Percentiles rank a stretch among this genome's conserved stretches.
These are phyloP conservation scores for Nepenthes alata DNA, from an alignment of 179 eudicot species.

Conservation along the genomic window DNA sequence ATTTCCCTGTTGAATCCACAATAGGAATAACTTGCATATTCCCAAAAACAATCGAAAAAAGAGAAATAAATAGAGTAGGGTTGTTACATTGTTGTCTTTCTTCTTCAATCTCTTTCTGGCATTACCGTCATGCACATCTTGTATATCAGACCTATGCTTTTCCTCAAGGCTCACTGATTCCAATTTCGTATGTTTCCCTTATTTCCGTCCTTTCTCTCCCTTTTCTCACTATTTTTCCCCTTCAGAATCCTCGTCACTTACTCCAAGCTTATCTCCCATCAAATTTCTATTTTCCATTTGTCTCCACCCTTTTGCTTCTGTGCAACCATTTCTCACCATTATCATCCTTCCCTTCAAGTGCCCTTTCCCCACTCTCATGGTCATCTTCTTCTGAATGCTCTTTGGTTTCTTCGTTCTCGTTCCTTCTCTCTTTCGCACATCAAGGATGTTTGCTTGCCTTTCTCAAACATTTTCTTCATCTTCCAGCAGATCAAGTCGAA, in stretches of 20 bases:
- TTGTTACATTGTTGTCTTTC: constrained; percentile 3
- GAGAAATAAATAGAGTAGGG: not conserved
- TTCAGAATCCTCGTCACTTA: not conserved
- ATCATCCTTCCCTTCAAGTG: too few species aligned
- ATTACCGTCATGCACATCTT: too few species aligned
- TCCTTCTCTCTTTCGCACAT: too few species aligned
- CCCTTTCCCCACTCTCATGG: too few species aligned
- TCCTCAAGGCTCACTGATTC: not conserved
- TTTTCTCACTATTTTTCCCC: not conserved
- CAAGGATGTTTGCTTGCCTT: too few species aligned
- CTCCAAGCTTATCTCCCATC: not conserved
- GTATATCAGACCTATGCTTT: too few species aligned
- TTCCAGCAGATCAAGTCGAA: too few species aligned
- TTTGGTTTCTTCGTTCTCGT: too few species aligned
- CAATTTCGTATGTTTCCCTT: not conserved
- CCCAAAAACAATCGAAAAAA: not conserved
- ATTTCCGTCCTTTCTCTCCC: not conserved
- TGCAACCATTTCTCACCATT: too few species aligned
- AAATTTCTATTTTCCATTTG: not conserved
- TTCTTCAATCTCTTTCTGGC: too few species aligned
- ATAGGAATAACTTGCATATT: not conserved
- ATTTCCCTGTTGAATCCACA: constrained; percentile 32
- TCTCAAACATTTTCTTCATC: too few species aligned
- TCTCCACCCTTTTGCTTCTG: not conserved
- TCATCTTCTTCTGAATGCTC: too few species aligned